Conservation (phyloP, 1,284 basidiomycete genomes). For the Trametes sp. region DNA sequence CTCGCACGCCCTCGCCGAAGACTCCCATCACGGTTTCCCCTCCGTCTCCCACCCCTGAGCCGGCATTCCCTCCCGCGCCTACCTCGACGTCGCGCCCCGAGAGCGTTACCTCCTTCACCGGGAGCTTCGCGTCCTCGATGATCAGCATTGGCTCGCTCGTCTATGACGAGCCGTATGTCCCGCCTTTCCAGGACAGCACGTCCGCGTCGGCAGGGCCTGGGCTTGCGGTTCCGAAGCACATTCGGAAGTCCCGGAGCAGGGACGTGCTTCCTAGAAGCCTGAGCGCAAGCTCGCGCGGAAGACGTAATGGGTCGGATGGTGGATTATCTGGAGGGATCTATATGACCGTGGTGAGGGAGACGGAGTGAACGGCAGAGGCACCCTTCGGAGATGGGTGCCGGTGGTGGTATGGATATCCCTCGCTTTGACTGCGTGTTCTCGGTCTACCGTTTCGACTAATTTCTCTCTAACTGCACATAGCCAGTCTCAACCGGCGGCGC, state of each 20-base stretch:
- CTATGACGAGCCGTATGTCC: conserved; percentile 32
- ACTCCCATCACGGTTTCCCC: conserved; percentile 28
- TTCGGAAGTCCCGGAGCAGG: conserved; percentile 35
- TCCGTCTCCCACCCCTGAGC: conserved; percentile 17
- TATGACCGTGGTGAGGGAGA: conserved; percentile 52
- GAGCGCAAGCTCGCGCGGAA: conserved; percentile 25
- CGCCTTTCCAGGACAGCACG: conserved; percentile 38
- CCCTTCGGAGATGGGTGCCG: neutral
- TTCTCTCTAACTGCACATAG: conserved; percentile 7
- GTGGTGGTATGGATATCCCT: neutral
- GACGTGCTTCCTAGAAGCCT: conserved; percentile 32
- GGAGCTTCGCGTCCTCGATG: conserved; percentile 40
- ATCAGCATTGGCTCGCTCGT: conserved; percentile 38
- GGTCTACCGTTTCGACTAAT: neutral
- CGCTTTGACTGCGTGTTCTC: neutral
- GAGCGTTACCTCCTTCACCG: conserved; percentile 30
- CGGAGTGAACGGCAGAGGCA: conserved; percentile 25
- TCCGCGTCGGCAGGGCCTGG: conserved; percentile 8
- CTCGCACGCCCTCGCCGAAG: conserved; percentile 22
- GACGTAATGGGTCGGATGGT: conserved; percentile 28
- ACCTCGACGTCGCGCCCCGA: conserved; percentile 22
- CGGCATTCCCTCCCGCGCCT: conserved; percentile 2
- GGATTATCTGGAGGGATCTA: conserved; percentile 42
- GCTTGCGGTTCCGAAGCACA: conserved; percentile 27
- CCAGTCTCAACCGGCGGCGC: too few species aligned